Conservation (phyloP, 148 eudicot species). For the Chenopodium formosanum region DNA sequence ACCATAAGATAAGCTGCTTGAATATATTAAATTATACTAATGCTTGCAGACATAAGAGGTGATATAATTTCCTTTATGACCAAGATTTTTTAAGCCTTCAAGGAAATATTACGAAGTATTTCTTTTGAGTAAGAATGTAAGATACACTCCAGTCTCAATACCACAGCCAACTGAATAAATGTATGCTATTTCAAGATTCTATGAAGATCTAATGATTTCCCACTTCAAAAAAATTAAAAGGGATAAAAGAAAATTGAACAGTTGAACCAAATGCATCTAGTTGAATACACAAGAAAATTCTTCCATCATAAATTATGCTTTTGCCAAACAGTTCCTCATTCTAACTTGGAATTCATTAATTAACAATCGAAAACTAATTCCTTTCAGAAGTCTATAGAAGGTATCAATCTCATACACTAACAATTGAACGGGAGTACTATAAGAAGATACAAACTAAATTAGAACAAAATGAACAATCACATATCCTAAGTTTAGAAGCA, state of each 20-base stretch:
- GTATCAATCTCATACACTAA: no score
- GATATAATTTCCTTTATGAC: not conserved
- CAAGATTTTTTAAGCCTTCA: not conserved
- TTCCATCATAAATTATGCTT: not conserved
- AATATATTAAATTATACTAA: no score
- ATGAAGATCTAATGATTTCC: not conserved
- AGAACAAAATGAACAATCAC: no score
- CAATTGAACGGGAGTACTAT: no score
- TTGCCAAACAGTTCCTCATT: not conserved
- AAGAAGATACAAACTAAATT: no score
- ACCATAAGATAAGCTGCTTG: no score
- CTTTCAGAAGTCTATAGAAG: not conserved
- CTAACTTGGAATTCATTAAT: not conserved
- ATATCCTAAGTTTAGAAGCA: constrained; percentile 1
- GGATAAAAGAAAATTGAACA: not conserved
- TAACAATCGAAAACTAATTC: not conserved
- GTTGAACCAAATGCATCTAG: not conserved
- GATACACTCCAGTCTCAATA: not conserved
- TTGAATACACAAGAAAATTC: not conserved
- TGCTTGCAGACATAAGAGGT: no score
- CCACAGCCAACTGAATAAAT: no score
- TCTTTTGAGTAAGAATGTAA: not conserved
- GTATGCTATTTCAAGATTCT: no score
- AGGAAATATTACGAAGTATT: not conserved
- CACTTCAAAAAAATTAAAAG: not conserved